phyloP scores from a whole-genome alignment of 768 basidiomycete species.

The Amanita thiersii region DNA sequence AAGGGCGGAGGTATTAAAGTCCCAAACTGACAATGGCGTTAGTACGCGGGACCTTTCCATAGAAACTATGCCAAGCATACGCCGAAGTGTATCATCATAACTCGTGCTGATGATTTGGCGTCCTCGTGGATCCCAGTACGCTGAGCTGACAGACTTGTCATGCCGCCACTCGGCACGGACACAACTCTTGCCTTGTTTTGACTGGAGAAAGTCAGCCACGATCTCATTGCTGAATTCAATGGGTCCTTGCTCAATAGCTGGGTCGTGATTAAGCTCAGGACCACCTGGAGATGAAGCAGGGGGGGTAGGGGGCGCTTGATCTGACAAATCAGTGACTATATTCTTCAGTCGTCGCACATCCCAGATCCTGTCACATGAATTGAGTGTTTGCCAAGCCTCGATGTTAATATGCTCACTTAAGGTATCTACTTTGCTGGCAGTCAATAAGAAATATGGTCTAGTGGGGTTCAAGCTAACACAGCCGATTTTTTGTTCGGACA shows the following conservation, averaged over 20 bases:
- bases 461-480: constrained; percentile 74
- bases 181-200: constrained; percentile 43
- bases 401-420: constrained; percentile 46
- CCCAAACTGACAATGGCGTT: constrained; percentile 54
- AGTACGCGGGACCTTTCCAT: neutral
- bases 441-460: constrained; percentile 55
- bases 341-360: constrained; percentile 58
- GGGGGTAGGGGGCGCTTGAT: constrained; percentile 17
- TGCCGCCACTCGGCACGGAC: constrained; percentile 64
- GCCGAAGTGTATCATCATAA: constrained; percentile 69
- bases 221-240: constrained; percentile 31
- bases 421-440: constrained; percentile 66
- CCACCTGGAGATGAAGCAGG: constrained; percentile 19
- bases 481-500: constrained; percentile 72
- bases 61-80: constrained; percentile 51
- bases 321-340: constrained; percentile 28
- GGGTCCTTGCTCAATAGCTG: no score
- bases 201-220: constrained; percentile 40
- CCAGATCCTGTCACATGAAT: constrained; percentile 52
- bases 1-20: constrained; percentile 47
- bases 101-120: constrained; percentile 75
- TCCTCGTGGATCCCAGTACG: constrained; percentile 81
- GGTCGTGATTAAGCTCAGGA: no score
- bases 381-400: neutral
- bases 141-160: constrained; percentile 72